Evolutionary conservation across 2,329 filamentous ascomycete genomes (phyloP).

Genomic region (Aspergillus fumigatiaffinis): DNA sequence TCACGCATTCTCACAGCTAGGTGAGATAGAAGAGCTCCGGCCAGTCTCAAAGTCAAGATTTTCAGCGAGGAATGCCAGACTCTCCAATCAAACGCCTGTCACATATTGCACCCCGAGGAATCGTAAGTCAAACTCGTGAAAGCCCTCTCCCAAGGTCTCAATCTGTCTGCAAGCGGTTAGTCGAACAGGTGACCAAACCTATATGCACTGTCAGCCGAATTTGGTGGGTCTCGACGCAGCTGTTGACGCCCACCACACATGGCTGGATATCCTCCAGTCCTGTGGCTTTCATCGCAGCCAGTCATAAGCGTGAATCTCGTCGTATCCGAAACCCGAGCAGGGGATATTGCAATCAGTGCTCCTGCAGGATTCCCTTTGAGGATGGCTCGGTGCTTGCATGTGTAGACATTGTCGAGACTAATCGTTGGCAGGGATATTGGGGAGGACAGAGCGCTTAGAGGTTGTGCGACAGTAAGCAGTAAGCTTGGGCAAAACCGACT

Average conservation of each 20-base stretch:
- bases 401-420: neutral
- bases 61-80: neutral
- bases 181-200: constrained; percentile 18
- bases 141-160: neutral
- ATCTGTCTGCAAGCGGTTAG: constrained; percentile 8
- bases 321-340: neutral
- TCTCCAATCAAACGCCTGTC: neutral
- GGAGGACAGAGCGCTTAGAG: neutral
- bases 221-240: constrained; percentile 12
- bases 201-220: constrained; percentile 20
- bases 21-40: neutral
- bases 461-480: neutral
- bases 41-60: neutral
- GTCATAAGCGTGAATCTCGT: neutral
- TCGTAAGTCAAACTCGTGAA: neutral
- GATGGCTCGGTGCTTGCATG: neutral
- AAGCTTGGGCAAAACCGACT: neutral
- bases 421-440: neutral
- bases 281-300: neutral
- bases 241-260: neutral
- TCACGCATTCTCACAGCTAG: neutral
- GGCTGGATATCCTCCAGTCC: neutral
- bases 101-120: neutral
- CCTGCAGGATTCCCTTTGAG: neutral
- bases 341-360: neutral